Evolutionary conservation across 768 basidiomycete species (phyloP).

Genomic region (Coprinopsis strossmayeri): DNA sequence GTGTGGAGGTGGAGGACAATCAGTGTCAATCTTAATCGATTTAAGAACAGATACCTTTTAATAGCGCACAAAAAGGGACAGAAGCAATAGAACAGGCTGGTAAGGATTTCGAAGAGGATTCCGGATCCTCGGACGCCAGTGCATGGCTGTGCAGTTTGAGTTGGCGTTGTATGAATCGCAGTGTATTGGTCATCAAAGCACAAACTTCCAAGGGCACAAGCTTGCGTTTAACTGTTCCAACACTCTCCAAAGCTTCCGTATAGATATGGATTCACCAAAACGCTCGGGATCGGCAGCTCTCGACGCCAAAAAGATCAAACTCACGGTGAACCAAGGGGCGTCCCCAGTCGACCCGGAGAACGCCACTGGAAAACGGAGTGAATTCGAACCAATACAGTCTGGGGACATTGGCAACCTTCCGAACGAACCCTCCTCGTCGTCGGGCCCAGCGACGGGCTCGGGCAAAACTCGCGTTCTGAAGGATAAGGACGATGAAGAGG

Average conservation of each 20-base stretch:
- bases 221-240: not conserved
- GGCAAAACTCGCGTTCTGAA: constrained; percentile 37
- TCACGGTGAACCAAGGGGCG: constrained; percentile 59
- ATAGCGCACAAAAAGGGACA: too few species aligned
- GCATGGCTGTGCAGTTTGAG: not conserved
- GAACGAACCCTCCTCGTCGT: constrained; percentile 22
- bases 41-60: too few species aligned
- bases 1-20: too few species aligned
- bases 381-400: constrained; percentile 77
- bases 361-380: constrained; percentile 81
- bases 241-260: not conserved
- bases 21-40: too few species aligned
- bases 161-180: not conserved
- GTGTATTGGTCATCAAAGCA: not conserved
- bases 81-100: too few species aligned
- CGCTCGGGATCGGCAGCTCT: constrained; percentile 54
- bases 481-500: constrained; percentile 61
- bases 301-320: constrained; percentile 53
- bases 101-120: not conserved
- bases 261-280: constrained; percentile 57
- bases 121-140: not conserved
- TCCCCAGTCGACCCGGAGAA: constrained; percentile 70
- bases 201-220: not conserved
- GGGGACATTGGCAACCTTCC: constrained; percentile 72
- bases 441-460: constrained; percentile 36